These are phyloP conservation scores for Ilyonectria mors-panacis DNA, from an alignment of 2,329 filamentous ascomycete species.

Conservation along the genomic window DNA sequence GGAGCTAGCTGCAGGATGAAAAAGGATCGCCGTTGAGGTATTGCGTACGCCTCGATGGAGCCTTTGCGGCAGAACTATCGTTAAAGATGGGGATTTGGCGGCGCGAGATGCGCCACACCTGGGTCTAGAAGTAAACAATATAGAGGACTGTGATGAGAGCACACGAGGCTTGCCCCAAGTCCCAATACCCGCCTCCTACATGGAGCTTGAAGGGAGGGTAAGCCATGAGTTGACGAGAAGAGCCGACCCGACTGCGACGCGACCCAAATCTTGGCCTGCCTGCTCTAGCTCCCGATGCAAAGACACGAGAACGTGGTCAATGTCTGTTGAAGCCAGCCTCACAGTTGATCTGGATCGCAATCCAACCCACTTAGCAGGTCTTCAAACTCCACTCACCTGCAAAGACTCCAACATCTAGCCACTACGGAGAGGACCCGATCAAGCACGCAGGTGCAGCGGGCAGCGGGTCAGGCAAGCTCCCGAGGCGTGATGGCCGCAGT, in stretches of 20 bases:
- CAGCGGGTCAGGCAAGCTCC: conserved; percentile 1
- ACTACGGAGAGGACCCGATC: neutral
- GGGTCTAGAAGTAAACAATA: neutral
- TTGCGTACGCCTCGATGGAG: neutral
- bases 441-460: neutral
- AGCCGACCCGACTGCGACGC: neutral
- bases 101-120: neutral
- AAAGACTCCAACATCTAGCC: neutral
- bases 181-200: neutral
- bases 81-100: neutral
- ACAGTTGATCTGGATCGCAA: neutral
- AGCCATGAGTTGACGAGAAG: neutral
- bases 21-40: neutral
- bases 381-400: neutral
- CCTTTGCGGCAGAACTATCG: neutral
- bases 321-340: neutral
- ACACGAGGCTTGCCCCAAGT: neutral
- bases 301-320: conserved; percentile 5
- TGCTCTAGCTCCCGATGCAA: conserved; percentile 2
- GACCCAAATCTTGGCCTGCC: neutral
- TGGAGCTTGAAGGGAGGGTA: neutral
- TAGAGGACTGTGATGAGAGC: neutral
- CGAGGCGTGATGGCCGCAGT: neutral
- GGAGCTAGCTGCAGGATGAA: neutral
- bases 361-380: neutral